A percentile compares a stretch with the other conserved stretches of the same genome.
These are phyloP conservation scores for Penicillium maclennaniae DNA, from an alignment of 495 filamentous ascomycete species.

Conservation along the genomic window DNA sequence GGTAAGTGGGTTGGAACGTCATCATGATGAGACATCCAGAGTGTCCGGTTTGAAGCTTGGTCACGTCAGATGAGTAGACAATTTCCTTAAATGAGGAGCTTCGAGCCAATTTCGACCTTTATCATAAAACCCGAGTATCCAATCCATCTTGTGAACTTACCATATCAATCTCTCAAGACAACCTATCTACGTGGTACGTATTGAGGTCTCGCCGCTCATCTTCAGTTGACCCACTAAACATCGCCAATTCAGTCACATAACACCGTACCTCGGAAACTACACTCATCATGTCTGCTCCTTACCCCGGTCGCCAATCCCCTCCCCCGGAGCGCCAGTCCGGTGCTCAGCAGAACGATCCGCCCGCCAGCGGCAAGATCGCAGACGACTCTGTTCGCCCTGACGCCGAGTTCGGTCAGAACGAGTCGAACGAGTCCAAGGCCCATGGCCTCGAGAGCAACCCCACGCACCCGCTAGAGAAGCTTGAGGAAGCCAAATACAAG, in stretches of 20 bases:
- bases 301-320: constrained; percentile 77
- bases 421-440: constrained; percentile 34
- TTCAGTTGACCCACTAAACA: neutral
- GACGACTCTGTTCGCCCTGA: constrained; percentile 25
- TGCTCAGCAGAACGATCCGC: constrained; percentile 56
- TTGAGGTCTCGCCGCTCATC: neutral
- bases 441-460: constrained; percentile 58
- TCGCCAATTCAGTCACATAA: neutral
- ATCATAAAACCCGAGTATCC: neutral
- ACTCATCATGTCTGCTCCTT: constrained; percentile 33
- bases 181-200: neutral
- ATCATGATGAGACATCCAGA: constrained; percentile 24
- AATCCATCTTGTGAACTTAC: neutral
- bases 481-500: constrained; percentile 59
- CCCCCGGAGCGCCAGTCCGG: constrained; percentile 64
- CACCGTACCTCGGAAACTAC: constrained; percentile 13
- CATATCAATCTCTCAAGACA: neutral
- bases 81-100: constrained; percentile 1
- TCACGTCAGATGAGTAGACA: constrained; percentile 16
- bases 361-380: constrained; percentile 54
- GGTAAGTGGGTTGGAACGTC: constrained; percentile 12
- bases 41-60: constrained; percentile 12
- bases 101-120: neutral
- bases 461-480: constrained; percentile 61
- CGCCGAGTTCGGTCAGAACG: constrained; percentile 34